These are phyloP conservation scores for Monosporozyma yasuniensis DNA, from an alignment of 805 yeast species.

Conservation along the genomic window DNA sequence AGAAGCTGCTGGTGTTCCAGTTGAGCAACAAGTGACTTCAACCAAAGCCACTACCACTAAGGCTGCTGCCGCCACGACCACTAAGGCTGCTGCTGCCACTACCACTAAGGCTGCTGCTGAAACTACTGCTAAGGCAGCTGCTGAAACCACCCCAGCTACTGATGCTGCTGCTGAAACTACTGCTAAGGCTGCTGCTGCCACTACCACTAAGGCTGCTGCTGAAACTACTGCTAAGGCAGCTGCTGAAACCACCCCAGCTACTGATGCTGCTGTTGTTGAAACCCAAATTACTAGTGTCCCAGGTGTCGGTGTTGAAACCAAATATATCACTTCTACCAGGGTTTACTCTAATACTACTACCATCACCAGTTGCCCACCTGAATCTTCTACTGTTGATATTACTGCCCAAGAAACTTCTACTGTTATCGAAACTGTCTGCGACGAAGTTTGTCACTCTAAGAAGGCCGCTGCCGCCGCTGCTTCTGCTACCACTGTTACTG, in stretches of 20 bases:
- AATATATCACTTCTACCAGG: not conserved
- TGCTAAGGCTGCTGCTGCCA: constrained; percentile 6
- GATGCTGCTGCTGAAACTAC: too few relatives aligned
- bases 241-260: not conserved
- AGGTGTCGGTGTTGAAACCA: not conserved
- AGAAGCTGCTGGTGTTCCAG: constrained; percentile 2
- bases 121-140: too few relatives aligned
- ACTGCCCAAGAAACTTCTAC: too few relatives aligned
- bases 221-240: not conserved
- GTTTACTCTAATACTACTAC: not conserved
- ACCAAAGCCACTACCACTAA: too few relatives aligned
- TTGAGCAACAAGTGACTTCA: too few relatives aligned
- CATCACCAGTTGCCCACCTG: too few relatives aligned
- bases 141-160: not conserved
- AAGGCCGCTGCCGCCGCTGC: too few relatives aligned
- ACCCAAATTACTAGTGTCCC: not conserved
- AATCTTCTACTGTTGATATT: too few relatives aligned
- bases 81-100: not conserved
- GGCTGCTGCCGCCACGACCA: not conserved
- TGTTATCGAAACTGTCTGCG: too few relatives aligned
- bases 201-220: constrained; percentile 5
- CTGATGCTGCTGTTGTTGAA: not conserved
- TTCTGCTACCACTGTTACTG: too few relatives aligned
- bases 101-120: not conserved
- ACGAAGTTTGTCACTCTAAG: too few relatives aligned